Evolutionary conservation across 2,329 filamentous ascomycete species (phyloP).

Genomic region (Pyrenophora seminiperda): DNA sequence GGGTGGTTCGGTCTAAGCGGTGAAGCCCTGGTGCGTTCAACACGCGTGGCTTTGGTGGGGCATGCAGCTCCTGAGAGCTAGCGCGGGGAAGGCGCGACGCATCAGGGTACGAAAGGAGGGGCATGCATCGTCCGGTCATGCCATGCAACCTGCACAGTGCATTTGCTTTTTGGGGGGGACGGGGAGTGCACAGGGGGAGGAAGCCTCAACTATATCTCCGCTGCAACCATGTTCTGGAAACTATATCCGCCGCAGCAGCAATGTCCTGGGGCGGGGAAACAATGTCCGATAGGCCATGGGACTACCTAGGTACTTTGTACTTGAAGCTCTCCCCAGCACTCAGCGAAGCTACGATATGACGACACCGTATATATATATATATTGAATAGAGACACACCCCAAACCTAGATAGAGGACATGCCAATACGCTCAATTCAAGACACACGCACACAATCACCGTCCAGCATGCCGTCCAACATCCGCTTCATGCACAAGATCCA

Average conservation of each 20-base stretch:
- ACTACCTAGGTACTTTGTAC: too few relatives aligned
- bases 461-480: constrained; percentile 34
- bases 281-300: background rate
- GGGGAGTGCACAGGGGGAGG: too few relatives aligned
- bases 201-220: too few relatives aligned
- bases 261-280: constrained; percentile 1
- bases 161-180: too few relatives aligned
- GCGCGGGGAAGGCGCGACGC: constrained; percentile 27
- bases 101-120: constrained; percentile 19
- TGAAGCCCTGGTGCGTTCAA: constrained; percentile 19
- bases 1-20: constrained; percentile 21
- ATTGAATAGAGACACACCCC: background rate
- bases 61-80: constrained; percentile 17
- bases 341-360: too few relatives aligned
- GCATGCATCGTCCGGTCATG: background rate
- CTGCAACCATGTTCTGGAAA: too few relatives aligned
- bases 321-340: too few relatives aligned
- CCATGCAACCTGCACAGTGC: too few relatives aligned
- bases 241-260: background rate
- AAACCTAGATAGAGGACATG: too few relatives aligned
- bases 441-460: background rate
- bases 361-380: too few relatives aligned
- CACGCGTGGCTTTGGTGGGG: constrained; percentile 21
- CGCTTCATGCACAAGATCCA: constrained; percentile 36
- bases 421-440: background rate